Percentiles rank a stretch among this genome's conserved stretches.
Evolutionary conservation across 208 protist species (phyloP).

Genomic region (Blechomonas ayalai): DNA sequence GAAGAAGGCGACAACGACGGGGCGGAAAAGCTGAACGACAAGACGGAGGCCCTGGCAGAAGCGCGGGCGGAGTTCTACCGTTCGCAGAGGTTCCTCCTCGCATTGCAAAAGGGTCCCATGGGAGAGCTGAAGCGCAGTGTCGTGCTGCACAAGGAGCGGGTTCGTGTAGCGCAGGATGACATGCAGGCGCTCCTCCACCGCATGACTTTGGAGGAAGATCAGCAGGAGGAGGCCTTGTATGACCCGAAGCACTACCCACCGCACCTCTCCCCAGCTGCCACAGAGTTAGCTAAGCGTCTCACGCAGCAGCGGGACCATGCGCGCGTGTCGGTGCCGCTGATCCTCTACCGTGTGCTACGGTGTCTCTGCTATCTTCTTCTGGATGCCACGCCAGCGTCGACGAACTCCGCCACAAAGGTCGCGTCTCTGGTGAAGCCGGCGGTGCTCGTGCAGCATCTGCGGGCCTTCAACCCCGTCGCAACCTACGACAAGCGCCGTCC

Average conservation of each 20-base stretch:
- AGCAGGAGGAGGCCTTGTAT: constrained; percentile 3
- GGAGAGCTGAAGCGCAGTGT: constrained; percentile 51
- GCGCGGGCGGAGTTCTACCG: constrained; percentile 49
- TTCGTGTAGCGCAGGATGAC: constrained; percentile 31
- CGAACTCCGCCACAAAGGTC: constrained; percentile 59
- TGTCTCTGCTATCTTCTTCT: constrained; percentile 74
- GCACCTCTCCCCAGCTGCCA: constrained; percentile 23
- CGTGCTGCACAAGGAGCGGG: constrained; percentile 31
- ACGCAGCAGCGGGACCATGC: constrained; percentile 33
- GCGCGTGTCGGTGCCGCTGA: constrained; percentile 34
- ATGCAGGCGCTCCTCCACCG: constrained; percentile 30
- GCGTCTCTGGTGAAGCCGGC: constrained; percentile 77
- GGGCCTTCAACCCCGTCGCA: constrained; percentile 72
- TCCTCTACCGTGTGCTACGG: constrained; percentile 58
- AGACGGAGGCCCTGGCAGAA: constrained; percentile 29
- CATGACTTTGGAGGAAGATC: constrained; percentile 10
- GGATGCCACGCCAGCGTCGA: constrained; percentile 57
- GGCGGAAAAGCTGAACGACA: constrained; percentile 19
- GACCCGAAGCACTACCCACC: constrained; percentile 6
- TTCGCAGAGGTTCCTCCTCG: constrained; percentile 67
- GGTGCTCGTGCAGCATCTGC: constrained; percentile 55
- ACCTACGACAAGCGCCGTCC: constrained; percentile 42
- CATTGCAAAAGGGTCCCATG: constrained; percentile 46
- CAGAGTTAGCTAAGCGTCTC: constrained; percentile 19
- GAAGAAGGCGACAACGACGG: constrained; percentile 2